Conservation (phyloP, 176 grass and related monocot species). For the Avena eriantha region DNA sequence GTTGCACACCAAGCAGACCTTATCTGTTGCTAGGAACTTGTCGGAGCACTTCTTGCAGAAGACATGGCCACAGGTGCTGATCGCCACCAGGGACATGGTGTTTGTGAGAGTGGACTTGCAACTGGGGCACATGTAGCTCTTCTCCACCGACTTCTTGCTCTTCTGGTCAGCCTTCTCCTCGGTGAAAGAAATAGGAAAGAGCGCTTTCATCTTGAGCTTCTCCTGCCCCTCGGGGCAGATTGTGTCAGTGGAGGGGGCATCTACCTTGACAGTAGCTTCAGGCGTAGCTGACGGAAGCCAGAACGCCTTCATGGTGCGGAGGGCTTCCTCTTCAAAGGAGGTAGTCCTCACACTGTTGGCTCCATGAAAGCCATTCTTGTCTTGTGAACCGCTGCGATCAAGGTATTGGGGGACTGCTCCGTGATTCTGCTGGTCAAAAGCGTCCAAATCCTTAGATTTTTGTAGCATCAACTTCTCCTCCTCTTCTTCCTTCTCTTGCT, state of each 20-base stretch:
- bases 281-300: constrained; percentile 99
- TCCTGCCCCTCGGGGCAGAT: constrained; percentile 89
- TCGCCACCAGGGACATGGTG: constrained; percentile 65
- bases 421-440: constrained; percentile 94
- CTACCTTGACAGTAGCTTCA: constrained; percentile 63
- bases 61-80: constrained; percentile 93
- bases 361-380: constrained; percentile 91
- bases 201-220: constrained; percentile 84
- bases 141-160: constrained; percentile 64
- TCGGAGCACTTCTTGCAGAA: constrained; percentile 97
- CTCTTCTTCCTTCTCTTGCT: constrained; percentile 87
- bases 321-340: constrained; percentile 96
- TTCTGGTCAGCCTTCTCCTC: constrained; percentile 65
- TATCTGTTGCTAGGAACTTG: constrained; percentile 84
- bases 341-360: constrained; percentile 97
- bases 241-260: constrained; percentile 72
- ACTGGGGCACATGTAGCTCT: constrained; percentile 91
- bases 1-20: constrained; percentile 76
- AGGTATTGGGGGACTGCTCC: constrained; percentile 86
- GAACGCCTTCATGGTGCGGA: constrained; percentile 98
- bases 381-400: constrained; percentile 47
- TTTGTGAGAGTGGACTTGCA: constrained; percentile 96
- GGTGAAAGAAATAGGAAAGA: constrained; percentile 81
- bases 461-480: constrained; percentile 78
- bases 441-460: constrained; percentile 78